Conservation (phyloP, 208 protist species). For the Phytomonas francai region DNA sequence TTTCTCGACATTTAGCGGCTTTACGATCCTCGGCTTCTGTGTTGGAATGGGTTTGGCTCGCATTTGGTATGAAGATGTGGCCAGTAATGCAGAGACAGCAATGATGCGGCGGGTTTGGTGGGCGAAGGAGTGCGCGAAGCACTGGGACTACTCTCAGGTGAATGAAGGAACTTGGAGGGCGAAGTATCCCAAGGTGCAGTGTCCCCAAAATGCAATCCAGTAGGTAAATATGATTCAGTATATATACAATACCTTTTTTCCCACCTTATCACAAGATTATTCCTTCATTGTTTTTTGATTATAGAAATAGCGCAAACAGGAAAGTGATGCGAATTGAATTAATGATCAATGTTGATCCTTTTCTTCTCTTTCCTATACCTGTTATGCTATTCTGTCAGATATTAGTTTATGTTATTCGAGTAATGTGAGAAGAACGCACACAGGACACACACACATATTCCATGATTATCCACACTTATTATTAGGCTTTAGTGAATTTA, state of each 20-base stretch:
- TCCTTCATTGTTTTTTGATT: not conserved
- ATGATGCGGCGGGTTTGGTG: constrained; percentile 92
- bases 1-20: constrained; percentile 75
- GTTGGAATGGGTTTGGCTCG: constrained; percentile 59
- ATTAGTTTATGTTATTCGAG: not conserved
- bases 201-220: constrained; percentile 36
- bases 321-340: not conserved
- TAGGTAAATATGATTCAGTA: constrained; percentile 12
- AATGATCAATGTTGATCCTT: not conserved
- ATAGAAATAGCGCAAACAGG: not conserved
- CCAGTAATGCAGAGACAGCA: constrained; percentile 79
- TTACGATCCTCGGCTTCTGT: constrained; percentile 76
- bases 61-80: constrained; percentile 66
- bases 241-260: constrained; percentile 14
- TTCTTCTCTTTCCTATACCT: not conserved
- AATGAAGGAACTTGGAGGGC: constrained; percentile 47
- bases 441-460: not conserved
- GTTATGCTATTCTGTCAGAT: not conserved
- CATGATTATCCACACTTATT: not conserved
- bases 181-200: constrained; percentile 45
- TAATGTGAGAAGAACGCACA: not conserved
- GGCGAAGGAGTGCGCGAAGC: constrained; percentile 88
- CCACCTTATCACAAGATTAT: constrained; percentile 4
- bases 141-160: constrained; percentile 85
- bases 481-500: not conserved